Base-by-base conservation (phyloP, 208 protist genomes). In the Leptomonas seymouri region DNA sequence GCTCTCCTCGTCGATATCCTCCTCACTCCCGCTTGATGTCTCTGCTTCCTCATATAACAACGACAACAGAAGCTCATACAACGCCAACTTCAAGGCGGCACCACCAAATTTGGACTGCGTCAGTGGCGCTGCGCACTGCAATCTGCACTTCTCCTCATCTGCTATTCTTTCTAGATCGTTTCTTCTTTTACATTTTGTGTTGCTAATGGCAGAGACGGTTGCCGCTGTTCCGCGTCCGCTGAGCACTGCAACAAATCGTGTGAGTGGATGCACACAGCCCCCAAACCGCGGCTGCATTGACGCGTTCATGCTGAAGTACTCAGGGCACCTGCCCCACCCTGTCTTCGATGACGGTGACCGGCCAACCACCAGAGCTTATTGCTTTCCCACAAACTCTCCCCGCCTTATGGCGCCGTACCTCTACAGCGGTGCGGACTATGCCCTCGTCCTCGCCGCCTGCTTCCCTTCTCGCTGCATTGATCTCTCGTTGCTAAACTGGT, bases 381-480 rank as follows among this genome's bases (percentile, higher is more conserved):
- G 23, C 21, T 16, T 49, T 7, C 36, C 42, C 16, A n/a, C 34
- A 23, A 7, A 16, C 9, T 54, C 46, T 7, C 1, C 36, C 4
- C 68, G 58, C 12, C 45, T 61, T 16, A 16, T 76, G 57, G 67
- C 76, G 0, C 74, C 82, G 42, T 94, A 87, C 57, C 74, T 78
- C 23, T 94, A 87, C 71, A 83, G 63, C 0, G 89, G 89, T 14
- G 86, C 76, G 31, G 89, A 94, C 63, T 94, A 94, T 64, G 74
- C 80, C 4, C 74, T 94, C 20, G 84, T 83, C 14, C 76, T 94
- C 30, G 64, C 80, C 64, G 81, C 86, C 34, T 84, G 79, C 60
- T 84, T 90, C 50, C 89, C 85, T 18, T 76, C 25, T 50, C 67
- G 58, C 12, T 82, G 78, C 71, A 72, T 94, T 23, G 80, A 90